Base-by-base conservation (phyloP, 1,284 basidiomycete genomes). In the Naganishia liquefaciens region DNA sequence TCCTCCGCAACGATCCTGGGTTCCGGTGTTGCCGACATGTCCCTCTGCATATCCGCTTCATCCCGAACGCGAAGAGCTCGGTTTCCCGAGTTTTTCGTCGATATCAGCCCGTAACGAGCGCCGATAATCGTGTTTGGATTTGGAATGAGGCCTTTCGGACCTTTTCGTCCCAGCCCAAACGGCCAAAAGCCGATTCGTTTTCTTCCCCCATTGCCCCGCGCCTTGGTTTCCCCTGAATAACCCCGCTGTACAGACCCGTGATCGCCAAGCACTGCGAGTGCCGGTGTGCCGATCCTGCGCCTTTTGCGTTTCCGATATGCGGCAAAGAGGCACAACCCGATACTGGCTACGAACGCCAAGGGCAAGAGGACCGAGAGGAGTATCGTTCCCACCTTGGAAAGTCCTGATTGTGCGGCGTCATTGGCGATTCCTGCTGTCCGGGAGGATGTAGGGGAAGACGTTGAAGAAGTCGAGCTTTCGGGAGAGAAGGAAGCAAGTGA, bases 301-400 rank as follows among this genome's bases (percentile, higher is more conserved):
- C 37, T 46, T 11, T 39, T 37, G 11, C 57, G 57, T 39, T 39
- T 60, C 9, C 57, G 57, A 9, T 27, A 15, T 7, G 40, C 37
- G 1, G 21, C 11, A 21, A 60, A 33, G 2, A 60, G 17, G n/a
- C 46, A 60, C 21, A 60, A 13, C 10, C 44, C 57, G 46, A 60
- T 21, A 9, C 33, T 46, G 3, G 39, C 30, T 6, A 60, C 37
- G 21, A 47, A 33, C 10, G 33, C 46, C 17, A 50, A 21, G 19
- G 57, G 57, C 15, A 60, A 33, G 27, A 60, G 57, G n/a, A 49
- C 47, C 9, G 57, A 60, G 2, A 60, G 46, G 46, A 60, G 57
- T 25, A 60, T 60, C 21, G 47, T 33, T 11, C 57, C 33, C 21
- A 60, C 23, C 27, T 60, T 50, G n/a, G 57, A 60, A 5, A 60